Percentiles rank a stretch among this genome's conserved stretches.
These are phyloP conservation scores for Starmera quercuum DNA, from an alignment of 805 yeast species.

Conservation along the genomic window DNA sequence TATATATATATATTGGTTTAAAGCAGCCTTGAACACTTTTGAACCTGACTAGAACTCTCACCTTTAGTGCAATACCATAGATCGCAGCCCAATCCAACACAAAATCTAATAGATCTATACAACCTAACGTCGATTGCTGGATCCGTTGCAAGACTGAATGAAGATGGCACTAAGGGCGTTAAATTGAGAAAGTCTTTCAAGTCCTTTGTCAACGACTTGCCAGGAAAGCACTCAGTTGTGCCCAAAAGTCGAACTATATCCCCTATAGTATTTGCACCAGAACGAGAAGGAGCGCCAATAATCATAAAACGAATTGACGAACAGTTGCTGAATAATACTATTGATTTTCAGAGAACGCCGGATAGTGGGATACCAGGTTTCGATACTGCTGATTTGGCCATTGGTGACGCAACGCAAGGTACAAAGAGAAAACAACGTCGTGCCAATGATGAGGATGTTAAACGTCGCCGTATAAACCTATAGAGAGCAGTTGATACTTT, in stretches of 20 bases:
- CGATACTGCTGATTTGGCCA: constrained; percentile 58
- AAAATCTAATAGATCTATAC: constrained; percentile 64
- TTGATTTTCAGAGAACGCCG: constrained; percentile 58
- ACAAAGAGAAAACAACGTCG: constrained; percentile 29
- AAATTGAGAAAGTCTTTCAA: constrained; percentile 92
- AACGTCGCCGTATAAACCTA: constrained; percentile 19
- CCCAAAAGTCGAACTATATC: constrained; percentile 40
- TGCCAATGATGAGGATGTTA: constrained; percentile 20
- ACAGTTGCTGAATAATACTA: constrained; percentile 37
- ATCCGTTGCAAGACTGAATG: constrained; percentile 79
- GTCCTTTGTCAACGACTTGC: constrained; percentile 80
- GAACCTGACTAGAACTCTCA: too few relatives aligned
- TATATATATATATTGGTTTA: too few relatives aligned
- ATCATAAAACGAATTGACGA: constrained; percentile 43
- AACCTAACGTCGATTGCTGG: constrained; percentile 60
- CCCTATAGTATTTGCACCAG: constrained; percentile 26
- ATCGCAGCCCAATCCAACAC: constrained; percentile 61
- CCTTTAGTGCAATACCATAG: constrained; percentile 21
- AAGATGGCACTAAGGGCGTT: constrained; percentile 86
- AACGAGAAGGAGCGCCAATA: constrained; percentile 29
- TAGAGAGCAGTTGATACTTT: background rate
- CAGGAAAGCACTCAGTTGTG: constrained; percentile 62
- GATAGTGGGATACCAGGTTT: constrained; percentile 73
- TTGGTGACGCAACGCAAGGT: constrained; percentile 33
- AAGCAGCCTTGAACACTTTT: too few relatives aligned